A percentile compares a stretch with the other conserved stretches of the same genome.
phyloP scores from a whole-genome alignment of 352 stramenopile species.

The Pythium brassicae region DNA sequence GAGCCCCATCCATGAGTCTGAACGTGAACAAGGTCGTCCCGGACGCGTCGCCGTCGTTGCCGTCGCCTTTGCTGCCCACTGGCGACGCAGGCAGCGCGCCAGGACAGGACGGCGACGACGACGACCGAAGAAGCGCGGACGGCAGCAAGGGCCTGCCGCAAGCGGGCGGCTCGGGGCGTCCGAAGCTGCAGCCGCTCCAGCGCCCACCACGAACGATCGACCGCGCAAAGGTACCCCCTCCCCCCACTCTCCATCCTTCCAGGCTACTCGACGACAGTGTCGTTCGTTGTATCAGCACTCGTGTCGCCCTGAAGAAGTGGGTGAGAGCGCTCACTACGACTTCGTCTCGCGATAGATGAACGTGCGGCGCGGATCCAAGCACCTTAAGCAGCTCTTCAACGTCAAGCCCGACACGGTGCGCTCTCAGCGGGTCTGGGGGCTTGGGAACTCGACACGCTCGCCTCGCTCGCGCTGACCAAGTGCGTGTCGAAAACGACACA shows the following conservation, averaged over 20 bases:
- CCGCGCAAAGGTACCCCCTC: constrained; percentile 16
- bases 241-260: too few species aligned
- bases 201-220: constrained; percentile 13
- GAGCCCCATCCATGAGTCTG: constrained; percentile 2
- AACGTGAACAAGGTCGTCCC: constrained; percentile 19
- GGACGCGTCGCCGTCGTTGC: background rate
- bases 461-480: background rate
- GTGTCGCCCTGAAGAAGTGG: too few species aligned
- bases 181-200: background rate
- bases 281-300: background rate
- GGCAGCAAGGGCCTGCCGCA: background rate
- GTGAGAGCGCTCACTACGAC: background rate
- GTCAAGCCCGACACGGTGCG: constrained; percentile 20
- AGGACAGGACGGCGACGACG: background rate
- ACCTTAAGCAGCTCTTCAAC: constrained; percentile 24
- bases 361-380: constrained; percentile 22
- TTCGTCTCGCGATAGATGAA: constrained; percentile 16
- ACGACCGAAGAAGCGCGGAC: background rate
- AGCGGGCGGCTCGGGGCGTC: background rate
- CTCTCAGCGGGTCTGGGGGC: too few species aligned
- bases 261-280: background rate
- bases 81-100: background rate
- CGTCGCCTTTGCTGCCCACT: background rate
- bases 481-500: background rate
- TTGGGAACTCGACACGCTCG: background rate